A percentile compares a stretch with the other conserved stretches of the same genome.
phyloP scores from a whole-genome alignment of 805 yeast genomes.

The Candida peoriensis region DNA sequence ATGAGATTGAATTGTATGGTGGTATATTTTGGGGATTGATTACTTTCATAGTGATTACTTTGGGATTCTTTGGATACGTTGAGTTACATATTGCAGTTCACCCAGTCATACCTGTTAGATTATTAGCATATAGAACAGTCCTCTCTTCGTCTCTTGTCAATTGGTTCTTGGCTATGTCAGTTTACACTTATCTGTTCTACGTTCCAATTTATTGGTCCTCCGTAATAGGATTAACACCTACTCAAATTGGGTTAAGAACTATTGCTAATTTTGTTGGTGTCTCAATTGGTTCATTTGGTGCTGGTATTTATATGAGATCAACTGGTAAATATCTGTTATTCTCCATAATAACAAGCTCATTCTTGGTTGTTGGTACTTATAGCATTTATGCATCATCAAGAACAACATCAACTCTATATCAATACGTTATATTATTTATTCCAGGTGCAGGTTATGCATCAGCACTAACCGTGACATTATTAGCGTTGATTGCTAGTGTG shows the following conservation, averaged over 20 bases:
- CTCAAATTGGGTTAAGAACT: constrained; percentile 51
- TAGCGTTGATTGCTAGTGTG: constrained; percentile 75
- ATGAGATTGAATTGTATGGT: constrained; percentile 43
- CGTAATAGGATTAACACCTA: constrained; percentile 46
- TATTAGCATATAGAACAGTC: constrained; percentile 53
- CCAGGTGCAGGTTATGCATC: constrained; percentile 66
- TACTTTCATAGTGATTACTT: constrained; percentile 27
- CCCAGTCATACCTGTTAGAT: constrained; percentile 59
- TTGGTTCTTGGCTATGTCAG: constrained; percentile 65
- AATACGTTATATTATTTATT: constrained; percentile 40
- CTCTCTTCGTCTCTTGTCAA: constrained; percentile 60
- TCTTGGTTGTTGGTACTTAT: constrained; percentile 43
- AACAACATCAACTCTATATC: constrained; percentile 29
- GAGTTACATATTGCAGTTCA: constrained; percentile 41
- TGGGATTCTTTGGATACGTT: constrained; percentile 36
- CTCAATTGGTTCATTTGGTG: constrained; percentile 57
- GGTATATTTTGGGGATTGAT: constrained; percentile 33
- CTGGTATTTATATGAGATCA: constrained; percentile 61
- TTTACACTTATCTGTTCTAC: constrained; percentile 59
- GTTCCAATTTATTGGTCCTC: constrained; percentile 64
- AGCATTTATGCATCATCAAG: constrained; percentile 26
- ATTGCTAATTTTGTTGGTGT: constrained; percentile 63
- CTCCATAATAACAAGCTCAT: constrained; percentile 35
- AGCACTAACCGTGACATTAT: constrained; percentile 62
- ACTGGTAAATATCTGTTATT: constrained; percentile 62